Evolutionary conservation across 176 grass and related monocot species (phyloP), one percentile per base, ranked within the genome.

Genomic region (Bothriochloa decipiens): DNA sequence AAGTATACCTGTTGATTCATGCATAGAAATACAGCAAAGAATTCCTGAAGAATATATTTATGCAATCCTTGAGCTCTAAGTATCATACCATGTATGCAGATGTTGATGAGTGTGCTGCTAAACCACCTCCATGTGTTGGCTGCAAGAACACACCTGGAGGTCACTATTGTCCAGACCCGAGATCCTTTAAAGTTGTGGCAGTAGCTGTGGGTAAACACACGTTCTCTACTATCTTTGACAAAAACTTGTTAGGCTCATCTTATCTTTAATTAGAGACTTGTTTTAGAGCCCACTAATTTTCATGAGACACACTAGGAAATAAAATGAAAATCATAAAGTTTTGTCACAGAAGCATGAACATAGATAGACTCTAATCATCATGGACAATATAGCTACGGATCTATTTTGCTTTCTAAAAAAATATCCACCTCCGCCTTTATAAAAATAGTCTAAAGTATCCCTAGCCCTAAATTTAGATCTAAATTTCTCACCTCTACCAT

Each of bases 31-130:
- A 41, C 58, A 62, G 41, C 4, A 13, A 7, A 72, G 36, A 16
- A 13, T 23, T 26, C 3, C 20, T n/a, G 0, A 57, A 22, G 20
- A 82, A 13, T 5, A 49, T 55, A 28, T 49, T 23, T 14, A 27
- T 40, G 27, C 58, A 8, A 16, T 28, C 60, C 13, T 76, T 68
- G 22, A 50, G 37, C 2, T 4, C 20, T 43, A 32, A 50, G 18
- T 22, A 39, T 27, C 17, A 17, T 49, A 41, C 22, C 60, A 1
- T 60, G 9, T 29, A 61, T 53, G 6, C 82, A 84, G 82, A 84
- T 33, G 66, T 67, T 75, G 18, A 83, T 52, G 81, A 83, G 29
- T 83, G 81, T 25, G 42, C 5, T 26, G 35, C 7, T 7, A 75
- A 73, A 11, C 37, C 41, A 75, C 55, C 0, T 26, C 81, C 81